Evolutionary conservation across 768 basidiomycete genomes (phyloP).

Genomic region (Pulveroboletus sp.): DNA sequence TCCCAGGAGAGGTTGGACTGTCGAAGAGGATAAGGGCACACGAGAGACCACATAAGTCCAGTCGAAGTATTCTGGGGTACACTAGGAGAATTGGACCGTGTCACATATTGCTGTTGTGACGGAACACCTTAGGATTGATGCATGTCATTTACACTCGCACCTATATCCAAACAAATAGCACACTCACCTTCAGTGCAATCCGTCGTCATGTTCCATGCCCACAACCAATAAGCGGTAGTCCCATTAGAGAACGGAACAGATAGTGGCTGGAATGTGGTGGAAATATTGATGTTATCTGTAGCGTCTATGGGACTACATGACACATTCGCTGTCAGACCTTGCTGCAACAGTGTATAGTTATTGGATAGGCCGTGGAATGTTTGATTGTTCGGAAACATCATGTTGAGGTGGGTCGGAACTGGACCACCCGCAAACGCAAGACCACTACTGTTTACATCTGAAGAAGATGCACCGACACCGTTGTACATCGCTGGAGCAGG

Average conservation of each 20-base stretch:
- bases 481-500: background rate
- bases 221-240: slow-evolving; percentile 2
- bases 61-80: background rate
- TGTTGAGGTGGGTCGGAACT: no score
- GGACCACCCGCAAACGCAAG: slow-evolving; percentile 1
- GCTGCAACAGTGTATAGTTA: no score
- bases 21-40: slow-evolving; percentile 3
- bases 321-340: no score
- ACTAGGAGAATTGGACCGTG: background rate
- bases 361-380: no score
- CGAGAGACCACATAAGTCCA: slow-evolving; percentile 1
- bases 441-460: background rate
- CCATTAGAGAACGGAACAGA: background rate
- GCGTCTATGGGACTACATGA: no score
- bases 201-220: slow-evolving; percentile 1
- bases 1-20: slow-evolving; percentile 1
- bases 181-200: background rate
- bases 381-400: no score
- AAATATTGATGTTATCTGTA: no score
- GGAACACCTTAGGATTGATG: background rate
- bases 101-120: slow-evolving; percentile 5
- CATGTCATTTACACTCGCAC: background rate
- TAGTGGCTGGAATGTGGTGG: no score
- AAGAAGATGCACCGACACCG: background rate
- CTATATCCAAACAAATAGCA: no score